Base-by-base conservation (phyloP, 1,139 yeast genomes). In the Geotrichum siamense region DNA sequence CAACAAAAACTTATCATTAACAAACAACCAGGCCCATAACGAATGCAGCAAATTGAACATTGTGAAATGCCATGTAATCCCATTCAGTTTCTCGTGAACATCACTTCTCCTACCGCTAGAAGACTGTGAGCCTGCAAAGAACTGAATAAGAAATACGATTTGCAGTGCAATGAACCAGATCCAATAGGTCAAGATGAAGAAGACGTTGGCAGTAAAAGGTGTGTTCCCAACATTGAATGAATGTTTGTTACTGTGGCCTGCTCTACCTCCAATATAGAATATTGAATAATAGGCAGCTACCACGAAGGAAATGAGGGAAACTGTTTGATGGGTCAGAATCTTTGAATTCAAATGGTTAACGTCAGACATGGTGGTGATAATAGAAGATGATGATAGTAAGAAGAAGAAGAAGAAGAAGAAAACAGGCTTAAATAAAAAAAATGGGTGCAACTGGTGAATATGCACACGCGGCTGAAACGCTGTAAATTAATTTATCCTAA, bases 131-230 rank as follows among this genome's bases (percentile, higher is more conserved):
- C 26, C 71, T 53, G 68, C 62, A 58, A 78, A 77, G 53, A 70
- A 70, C 54, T 74, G 78, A 23, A 66, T 54, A 38, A 79, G 68
- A 57, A 75, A 82, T 30, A 70, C 59, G 28, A 73, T 57, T 61
- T 83, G 93, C 41, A 73, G 57, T 3, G 76, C 48, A 51, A 74
- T 72, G 34, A 75, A 65, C 27, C 78, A 51, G 1, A 65, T 65
- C 89, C 89, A 82, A 63, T 70, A 83, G 19, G 71, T 63, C 38
- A 76, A 62, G 2, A 76, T 61, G 23, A 79, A 70, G 25, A 78
- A 47, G 27, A 73, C 63, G 53, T 76, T 75, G 20, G 77, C 76
- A 2, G 86, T 75, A 66, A 82, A 83, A 13, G 94, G 91, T 2
- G 91, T 83, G 54, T 64, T 57, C 15, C 71, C 64, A 9, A 70